phyloP scores from a whole-genome alignment of 176 grass and related monocot species.

The Musa itinerans region DNA sequence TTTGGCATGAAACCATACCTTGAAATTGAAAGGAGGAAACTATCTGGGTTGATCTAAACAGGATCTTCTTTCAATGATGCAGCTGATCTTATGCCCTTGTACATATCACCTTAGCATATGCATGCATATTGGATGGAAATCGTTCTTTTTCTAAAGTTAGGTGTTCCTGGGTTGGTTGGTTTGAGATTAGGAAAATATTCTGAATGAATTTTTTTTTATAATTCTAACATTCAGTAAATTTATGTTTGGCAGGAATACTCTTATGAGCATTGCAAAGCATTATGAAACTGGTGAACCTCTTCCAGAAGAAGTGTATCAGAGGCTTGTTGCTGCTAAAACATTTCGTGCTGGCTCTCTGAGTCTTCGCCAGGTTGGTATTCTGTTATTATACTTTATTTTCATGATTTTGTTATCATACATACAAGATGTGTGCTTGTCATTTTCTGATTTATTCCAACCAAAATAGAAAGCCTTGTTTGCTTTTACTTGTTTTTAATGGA shows the following conservation, averaged over 20 bases:
- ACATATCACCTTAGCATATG: background rate
- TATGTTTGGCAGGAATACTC: slow-evolving; percentile 60
- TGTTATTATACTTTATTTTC: background rate
- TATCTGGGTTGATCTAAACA: no score
- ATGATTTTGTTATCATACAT: background rate
- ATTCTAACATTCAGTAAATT: background rate
- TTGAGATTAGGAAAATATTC: background rate
- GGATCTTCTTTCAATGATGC: background rate
- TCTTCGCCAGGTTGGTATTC: slow-evolving; percentile 54
- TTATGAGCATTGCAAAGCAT: slow-evolving; percentile 93
- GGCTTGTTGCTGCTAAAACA: slow-evolving; percentile 94
- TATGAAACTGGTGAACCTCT: slow-evolving; percentile 86
- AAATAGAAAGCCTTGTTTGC: no score
- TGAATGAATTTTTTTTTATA: background rate
- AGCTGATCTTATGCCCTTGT: background rate
- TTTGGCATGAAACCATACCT: background rate
- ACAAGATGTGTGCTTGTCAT: no score
- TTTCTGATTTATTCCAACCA: no score
- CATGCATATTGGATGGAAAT: background rate
- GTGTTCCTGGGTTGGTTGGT: background rate
- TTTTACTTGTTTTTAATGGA: no score
- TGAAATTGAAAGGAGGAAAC: background rate
- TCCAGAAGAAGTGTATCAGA: slow-evolving; percentile 81
- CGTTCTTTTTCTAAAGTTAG: background rate
- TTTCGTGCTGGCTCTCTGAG: slow-evolving; percentile 92